A percentile compares a stretch with the other conserved stretches of the same genome.
These are phyloP conservation scores for Cutaneotrichosporon cavernicola DNA, from an alignment of 1,284 basidiomycete genomes.

Conservation along the genomic window DNA sequence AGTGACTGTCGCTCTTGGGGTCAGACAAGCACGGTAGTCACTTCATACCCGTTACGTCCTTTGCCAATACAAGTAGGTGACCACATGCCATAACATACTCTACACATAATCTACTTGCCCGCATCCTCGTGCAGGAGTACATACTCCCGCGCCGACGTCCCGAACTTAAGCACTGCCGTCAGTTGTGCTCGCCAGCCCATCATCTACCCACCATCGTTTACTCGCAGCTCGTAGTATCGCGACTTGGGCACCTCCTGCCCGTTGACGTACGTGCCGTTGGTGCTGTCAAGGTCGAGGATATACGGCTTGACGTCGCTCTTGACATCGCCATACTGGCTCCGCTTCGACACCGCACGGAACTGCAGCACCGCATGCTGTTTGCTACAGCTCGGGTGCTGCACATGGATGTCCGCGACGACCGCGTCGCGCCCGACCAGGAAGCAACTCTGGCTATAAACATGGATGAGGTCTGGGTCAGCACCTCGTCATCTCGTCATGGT, in stretches of 20 bases:
- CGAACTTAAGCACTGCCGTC: conserved; percentile 80
- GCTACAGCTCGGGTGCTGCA: conserved; percentile 95
- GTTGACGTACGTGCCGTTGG: conserved; percentile 92
- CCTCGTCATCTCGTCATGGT: background rate
- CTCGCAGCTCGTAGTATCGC: conserved; percentile 85
- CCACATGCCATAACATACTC: background rate
- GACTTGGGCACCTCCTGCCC: conserved; percentile 77
- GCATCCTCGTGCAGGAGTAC: conserved; percentile 81
- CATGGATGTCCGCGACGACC: conserved; percentile 76
- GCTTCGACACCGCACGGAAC: conserved; percentile 79
- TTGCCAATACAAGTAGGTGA: no score
- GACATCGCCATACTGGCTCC: conserved; percentile 80
- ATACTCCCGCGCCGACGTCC: conserved; percentile 80
- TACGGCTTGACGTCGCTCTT: conserved; percentile 86
- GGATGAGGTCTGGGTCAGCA: conserved; percentile 68
- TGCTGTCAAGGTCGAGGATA: conserved; percentile 94
- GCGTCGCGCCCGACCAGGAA: conserved; percentile 91
- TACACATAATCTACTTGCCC: conserved; percentile 20
- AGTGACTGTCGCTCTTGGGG: no score
- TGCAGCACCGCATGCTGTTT: conserved; percentile 99
- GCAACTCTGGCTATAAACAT: conserved; percentile 87
- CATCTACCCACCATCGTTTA: conserved; percentile 73
- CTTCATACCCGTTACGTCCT: no score
- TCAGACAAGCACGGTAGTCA: no score
- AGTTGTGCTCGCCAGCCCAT: background rate